These are phyloP conservation scores for Limtongozyma cylindracea DNA, from an alignment of 805 yeast genomes.

Conservation along the genomic window DNA sequence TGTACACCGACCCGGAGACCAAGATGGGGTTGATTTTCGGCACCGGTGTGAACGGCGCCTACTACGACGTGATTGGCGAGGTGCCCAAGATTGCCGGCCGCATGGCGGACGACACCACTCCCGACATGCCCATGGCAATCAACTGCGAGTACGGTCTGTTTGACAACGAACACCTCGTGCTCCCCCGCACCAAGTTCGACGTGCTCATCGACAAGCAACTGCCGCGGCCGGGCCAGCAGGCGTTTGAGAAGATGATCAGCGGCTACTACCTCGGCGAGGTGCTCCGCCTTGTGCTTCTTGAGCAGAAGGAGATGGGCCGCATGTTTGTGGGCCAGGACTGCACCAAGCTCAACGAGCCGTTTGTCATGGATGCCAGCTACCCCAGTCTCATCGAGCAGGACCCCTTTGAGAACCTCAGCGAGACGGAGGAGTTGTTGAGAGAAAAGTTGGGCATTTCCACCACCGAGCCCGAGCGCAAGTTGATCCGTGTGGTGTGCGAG, in stretches of 20 bases:
- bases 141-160: slow-evolving; percentile 98
- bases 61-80: slow-evolving; percentile 48
- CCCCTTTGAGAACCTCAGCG: slow-evolving; percentile 61
- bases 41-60: slow-evolving; percentile 95
- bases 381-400: slow-evolving; percentile 78
- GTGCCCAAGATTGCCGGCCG: slow-evolving; percentile 66
- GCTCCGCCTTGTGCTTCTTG: slow-evolving; percentile 55
- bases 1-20: slow-evolving; percentile 71
- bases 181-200: slow-evolving; percentile 86
- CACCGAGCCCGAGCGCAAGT: slow-evolving; percentile 53
- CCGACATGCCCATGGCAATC: slow-evolving; percentile 67
- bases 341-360: slow-evolving; percentile 31
- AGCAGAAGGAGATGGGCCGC: slow-evolving; percentile 30
- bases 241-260: slow-evolving; percentile 92
- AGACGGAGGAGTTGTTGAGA: slow-evolving; percentile 43
- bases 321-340: slow-evolving; percentile 52
- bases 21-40: slow-evolving; percentile 93
- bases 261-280: slow-evolving; percentile 93
- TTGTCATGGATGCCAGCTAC: slow-evolving; percentile 71
- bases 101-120: slow-evolving; percentile 34
- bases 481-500: slow-evolving; percentile 65
- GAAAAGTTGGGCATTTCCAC: slow-evolving; percentile 33
- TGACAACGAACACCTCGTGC: slow-evolving; percentile 62
- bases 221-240: slow-evolving; percentile 91
- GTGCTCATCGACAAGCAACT: slow-evolving; percentile 55